Evolutionary conservation across 352 stramenopile species (phyloP), one percentile per base, ranked within the genome.

Genomic region (Phytophthora podocarpi): DNA sequence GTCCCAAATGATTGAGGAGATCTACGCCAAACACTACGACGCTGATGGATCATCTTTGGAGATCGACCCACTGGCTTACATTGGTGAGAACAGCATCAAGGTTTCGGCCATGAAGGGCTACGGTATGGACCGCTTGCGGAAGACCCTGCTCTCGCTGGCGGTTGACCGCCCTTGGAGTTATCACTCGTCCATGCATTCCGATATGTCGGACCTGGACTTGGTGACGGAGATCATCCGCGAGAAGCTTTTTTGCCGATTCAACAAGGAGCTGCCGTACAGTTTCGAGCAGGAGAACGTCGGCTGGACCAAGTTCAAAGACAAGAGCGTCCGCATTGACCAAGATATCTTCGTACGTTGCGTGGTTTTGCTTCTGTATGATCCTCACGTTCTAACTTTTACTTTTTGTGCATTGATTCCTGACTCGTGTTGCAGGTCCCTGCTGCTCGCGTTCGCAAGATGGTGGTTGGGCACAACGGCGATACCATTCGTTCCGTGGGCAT

Each of bases 161-260:
- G 82, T 94, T 5, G 73, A 90, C n/a, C 71, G 85, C 6, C 74
- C 80, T 30, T 96, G 87, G 79, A 89, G 79, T 57, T 96, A 91
- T 59, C 85, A 94, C 64, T 96, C 87, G 52, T 91, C 82, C 1
- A 89, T 93, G 67, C 87, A 87, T 74, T 94, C 87, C 46, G 82
- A 93, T 34, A 68, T 85, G 58, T 93, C 85, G 3, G 85, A 94
- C 48, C 54, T 96, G 46, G 85, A 93, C 18, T 65, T 96, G 27
- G 87, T 96, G 51, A 89, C 70, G 9, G 87, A 96, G 58, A 96
- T 96, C 68, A 96, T 96, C 50, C 85, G 87, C 21, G 87, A 93
- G 46, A 93, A 96, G 68, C 78, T 96, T 42, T 96, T 89, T 58
- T 64, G 82, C n/a, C 85, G 87, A 47, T 94, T 91, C 52, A 93